These are phyloP conservation scores for Cyberlindnera mrakii DNA, from an alignment of 805 yeast species.

Conservation along the genomic window DNA sequence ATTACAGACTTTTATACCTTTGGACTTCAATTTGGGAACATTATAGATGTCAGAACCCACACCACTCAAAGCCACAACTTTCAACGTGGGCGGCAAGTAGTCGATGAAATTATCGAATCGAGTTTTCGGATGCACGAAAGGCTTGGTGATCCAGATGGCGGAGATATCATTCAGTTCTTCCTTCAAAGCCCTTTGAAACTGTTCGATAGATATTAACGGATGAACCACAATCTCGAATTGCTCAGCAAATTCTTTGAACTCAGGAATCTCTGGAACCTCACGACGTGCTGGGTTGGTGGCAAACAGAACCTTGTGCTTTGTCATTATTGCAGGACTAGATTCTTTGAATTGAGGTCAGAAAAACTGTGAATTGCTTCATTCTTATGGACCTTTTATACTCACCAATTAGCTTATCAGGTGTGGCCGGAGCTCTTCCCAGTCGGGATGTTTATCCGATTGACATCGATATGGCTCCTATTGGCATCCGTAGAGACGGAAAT, in stretches of 20 bases:
- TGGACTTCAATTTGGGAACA: conserved; percentile 33
- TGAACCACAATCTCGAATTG: conserved; percentile 29
- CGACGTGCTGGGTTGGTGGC: conserved; percentile 24
- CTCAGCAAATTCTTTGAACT: conserved; percentile 35
- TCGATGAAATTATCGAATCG: conserved; percentile 38
- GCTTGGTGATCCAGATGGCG: conserved; percentile 53
- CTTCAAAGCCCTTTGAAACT: conserved; percentile 34
- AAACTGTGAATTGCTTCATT: no score
- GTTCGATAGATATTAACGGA: conserved; percentile 26
- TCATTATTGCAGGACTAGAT: conserved; percentile 4
- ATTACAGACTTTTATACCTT: conserved; percentile 54
- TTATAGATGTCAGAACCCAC: conserved; percentile 57
- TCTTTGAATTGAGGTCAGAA: no score
- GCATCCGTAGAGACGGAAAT: no score
- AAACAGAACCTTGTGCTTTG: conserved; percentile 13
- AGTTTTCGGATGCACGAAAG: conserved; percentile 36
- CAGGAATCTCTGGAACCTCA: conserved; percentile 43
- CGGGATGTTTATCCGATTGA: background rate
- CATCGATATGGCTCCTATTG: no score
- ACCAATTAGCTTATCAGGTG: background rate
- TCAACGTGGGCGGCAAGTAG: conserved; percentile 39
- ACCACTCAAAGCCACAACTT: conserved; percentile 47
- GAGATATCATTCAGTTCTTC: conserved; percentile 32
- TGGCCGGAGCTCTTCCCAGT: conserved; percentile 1
- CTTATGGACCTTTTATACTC: no score